Base-by-base conservation (phyloP, 768 basidiomycete species). In the Leccinum fibrillosum region DNA sequence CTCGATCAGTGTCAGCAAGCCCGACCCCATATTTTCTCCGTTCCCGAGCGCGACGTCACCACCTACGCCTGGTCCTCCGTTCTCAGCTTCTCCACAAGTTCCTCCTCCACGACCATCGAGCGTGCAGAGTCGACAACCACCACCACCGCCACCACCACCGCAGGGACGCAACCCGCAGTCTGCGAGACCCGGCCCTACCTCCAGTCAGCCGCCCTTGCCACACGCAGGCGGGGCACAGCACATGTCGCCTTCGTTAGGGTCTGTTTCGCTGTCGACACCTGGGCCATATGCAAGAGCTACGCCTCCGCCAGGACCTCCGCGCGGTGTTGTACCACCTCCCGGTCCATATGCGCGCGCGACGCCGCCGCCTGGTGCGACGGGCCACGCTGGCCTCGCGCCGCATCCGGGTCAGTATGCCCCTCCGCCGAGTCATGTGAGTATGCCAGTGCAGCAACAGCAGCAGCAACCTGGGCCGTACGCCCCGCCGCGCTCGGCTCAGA, bases 11-110 rank as follows among this genome's bases (percentile, higher is more conserved):
- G 61, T 76, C 10, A 72, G 68, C 55, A 91, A 89, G 65, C 86
- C 83, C 2, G 77, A 80, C 7, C 83, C 94, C 2, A 95, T 98
- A 65, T 86, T 86, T 8, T 82, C 92, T 9, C 95, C 95, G 0
- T 97, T 98, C 84, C 91, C 94, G 8, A 88, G 90, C 64, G 77
- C 82, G 5, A 66, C 75, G n/a, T 71, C 75, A 8, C 69, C 74
- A 19, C 82, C 86, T 5, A 79, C 77, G 4, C 75, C 79, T n/a
- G 74, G 75, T 7, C 76, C 82, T 17, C 82, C 82, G 0, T 82
- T 78, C 58, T 61, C 70, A 39, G 2, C 48, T 64, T 9, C 49
- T 69, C 0, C 5, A 6, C 35, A 37, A 37, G 35, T 37, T 37
- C 75, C 77, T 3, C 87, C 86, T 0, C 88, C 87, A 2, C 84